These are phyloP conservation scores for Suillus brevipes DNA, from an alignment of 768 basidiomycete genomes.

Conservation along the genomic window DNA sequence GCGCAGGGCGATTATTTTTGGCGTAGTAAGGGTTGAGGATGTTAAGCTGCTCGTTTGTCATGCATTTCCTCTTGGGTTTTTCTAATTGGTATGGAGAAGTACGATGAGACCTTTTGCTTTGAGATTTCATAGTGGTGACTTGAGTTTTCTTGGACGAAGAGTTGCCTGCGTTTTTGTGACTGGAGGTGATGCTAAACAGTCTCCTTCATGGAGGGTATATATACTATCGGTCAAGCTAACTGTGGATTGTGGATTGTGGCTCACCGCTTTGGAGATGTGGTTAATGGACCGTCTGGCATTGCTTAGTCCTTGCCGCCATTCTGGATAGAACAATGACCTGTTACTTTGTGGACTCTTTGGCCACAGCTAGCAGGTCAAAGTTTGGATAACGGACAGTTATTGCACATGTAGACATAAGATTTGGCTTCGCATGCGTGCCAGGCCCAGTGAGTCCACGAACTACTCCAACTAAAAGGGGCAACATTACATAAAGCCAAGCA, in stretches of 20 bases:
- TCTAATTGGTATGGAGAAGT: background rate
- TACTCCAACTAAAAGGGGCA: background rate
- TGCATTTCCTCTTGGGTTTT: conserved; percentile 1
- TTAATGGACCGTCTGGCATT: background rate
- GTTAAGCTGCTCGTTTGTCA: background rate
- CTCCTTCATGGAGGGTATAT: background rate
- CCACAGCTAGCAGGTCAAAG: background rate
- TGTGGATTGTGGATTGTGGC: conserved; percentile 5
- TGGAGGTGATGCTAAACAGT: background rate
- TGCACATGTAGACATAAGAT: background rate
- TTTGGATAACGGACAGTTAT: background rate
- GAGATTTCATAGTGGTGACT: background rate
- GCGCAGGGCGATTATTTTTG: background rate
- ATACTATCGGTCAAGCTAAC: background rate
- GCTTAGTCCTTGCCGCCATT: background rate
- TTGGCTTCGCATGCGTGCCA: background rate
- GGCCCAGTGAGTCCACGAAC: background rate
- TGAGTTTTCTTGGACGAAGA: background rate
- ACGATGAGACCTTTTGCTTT: background rate
- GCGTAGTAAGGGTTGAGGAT: background rate
- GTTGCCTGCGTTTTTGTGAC: background rate
- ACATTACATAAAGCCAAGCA: background rate
- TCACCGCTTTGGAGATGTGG: background rate
- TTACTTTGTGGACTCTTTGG: background rate
- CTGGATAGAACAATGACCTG: background rate